Evolutionary conservation across 768 basidiomycete species (phyloP).

Genomic region (Lentinula boryana): DNA sequence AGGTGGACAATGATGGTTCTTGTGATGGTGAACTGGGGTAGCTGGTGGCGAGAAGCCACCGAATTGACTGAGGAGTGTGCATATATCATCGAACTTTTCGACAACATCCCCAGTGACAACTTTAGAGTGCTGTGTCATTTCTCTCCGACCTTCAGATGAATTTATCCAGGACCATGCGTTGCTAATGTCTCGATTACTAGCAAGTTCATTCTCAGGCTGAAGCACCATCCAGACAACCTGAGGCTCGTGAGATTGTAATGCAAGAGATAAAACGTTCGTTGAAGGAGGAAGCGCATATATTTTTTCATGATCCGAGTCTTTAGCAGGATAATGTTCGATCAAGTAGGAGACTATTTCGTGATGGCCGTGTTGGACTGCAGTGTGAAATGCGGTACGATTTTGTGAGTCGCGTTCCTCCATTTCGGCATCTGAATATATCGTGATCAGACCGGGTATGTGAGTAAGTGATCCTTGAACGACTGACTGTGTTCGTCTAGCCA

Average conservation of each 20-base stretch:
- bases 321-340: slow-evolving; percentile 52
- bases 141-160: slow-evolving; percentile 24
- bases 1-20: background rate
- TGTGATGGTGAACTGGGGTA: slow-evolving; percentile 16
- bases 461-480: slow-evolving; percentile 21
- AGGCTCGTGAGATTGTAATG: slow-evolving; percentile 55
- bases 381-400: slow-evolving; percentile 60
- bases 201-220: slow-evolving; percentile 40
- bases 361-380: slow-evolving; percentile 51
- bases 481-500: slow-evolving; percentile 73
- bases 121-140: slow-evolving; percentile 16
- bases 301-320: slow-evolving; percentile 38
- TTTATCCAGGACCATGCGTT: slow-evolving; percentile 45
- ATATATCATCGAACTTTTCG: slow-evolving; percentile 42
- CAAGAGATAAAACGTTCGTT: slow-evolving; percentile 46
- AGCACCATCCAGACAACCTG: slow-evolving; percentile 62
- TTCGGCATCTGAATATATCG: slow-evolving; percentile 51
- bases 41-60: slow-evolving; percentile 46
- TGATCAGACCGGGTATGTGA: slow-evolving; percentile 11
- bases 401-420: slow-evolving; percentile 60
- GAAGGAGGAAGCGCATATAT: slow-evolving; percentile 42
- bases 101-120: slow-evolving; percentile 15
- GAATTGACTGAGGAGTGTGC: slow-evolving; percentile 44
- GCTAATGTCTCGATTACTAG: slow-evolving; percentile 40
- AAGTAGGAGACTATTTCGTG: slow-evolving; percentile 51